These are phyloP conservation scores for Pseudogymnoascus sp. DNA, from an alignment of 2,329 filamentous ascomycete species.

Conservation along the genomic window DNA sequence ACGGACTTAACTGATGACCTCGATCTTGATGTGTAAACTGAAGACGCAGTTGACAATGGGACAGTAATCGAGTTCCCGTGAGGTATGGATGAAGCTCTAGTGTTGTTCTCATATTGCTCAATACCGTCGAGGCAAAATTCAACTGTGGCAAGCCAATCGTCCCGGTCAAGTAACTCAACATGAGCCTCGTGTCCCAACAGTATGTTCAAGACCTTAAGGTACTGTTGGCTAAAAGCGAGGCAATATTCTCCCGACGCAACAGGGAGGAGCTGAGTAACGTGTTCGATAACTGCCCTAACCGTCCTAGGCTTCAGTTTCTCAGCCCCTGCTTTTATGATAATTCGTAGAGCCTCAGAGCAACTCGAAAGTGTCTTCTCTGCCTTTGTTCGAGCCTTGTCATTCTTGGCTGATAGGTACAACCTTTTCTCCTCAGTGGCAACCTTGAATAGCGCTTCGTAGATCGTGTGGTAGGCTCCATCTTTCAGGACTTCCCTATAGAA, in stretches of 20 bases:
- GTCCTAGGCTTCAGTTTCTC: slow-evolving; percentile 66
- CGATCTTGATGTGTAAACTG: slow-evolving; percentile 15
- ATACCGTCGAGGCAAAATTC: slow-evolving; percentile 60
- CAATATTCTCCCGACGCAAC: slow-evolving; percentile 54
- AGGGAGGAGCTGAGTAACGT: slow-evolving; percentile 69
- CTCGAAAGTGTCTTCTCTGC: slow-evolving; percentile 52
- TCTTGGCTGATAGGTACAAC: slow-evolving; percentile 47
- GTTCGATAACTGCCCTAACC: slow-evolving; percentile 68
- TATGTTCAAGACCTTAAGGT: slow-evolving; percentile 65
- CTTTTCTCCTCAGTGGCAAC: slow-evolving; percentile 61
- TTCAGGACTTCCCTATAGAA: slow-evolving; percentile 38
- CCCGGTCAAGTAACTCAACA: slow-evolving; percentile 65
- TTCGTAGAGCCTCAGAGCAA: slow-evolving; percentile 63
- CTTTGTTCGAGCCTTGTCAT: slow-evolving; percentile 41
- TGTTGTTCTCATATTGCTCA: slow-evolving; percentile 34
- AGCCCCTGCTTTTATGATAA: slow-evolving; percentile 62
- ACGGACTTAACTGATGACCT: slow-evolving; percentile 21
- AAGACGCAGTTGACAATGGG: slow-evolving; percentile 13
- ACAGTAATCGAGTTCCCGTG: slow-evolving; percentile 15
- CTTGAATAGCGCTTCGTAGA: slow-evolving; percentile 74
- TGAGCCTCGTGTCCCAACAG: slow-evolving; percentile 68
- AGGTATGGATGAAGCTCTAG: slow-evolving; percentile 13
- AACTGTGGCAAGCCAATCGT: slow-evolving; percentile 30
- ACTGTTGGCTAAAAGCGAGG: slow-evolving; percentile 63
- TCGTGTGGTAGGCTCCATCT: slow-evolving; percentile 71